phyloP scores from a whole-genome alignment of 768 basidiomycete species.

The Pholiota microspora region DNA sequence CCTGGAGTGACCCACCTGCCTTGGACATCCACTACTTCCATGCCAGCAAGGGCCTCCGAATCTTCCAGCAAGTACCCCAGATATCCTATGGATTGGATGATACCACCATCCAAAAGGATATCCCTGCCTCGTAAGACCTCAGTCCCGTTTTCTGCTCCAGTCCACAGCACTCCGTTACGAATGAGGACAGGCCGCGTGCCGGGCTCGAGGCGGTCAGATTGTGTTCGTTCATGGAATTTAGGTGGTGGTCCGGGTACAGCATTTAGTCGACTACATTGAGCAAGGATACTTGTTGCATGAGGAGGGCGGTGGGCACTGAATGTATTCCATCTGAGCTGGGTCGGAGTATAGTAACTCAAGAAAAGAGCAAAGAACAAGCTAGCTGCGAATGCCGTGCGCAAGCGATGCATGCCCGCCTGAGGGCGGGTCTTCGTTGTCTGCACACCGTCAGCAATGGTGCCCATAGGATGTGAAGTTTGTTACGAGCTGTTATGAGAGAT shows the following conservation, averaged over 20 bases:
- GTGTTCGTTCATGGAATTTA: conserved; percentile 45
- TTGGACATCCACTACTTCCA: conserved; percentile 52
- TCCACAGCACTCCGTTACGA: conserved; percentile 83
- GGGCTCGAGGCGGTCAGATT: conserved; percentile 64
- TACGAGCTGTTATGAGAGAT: not conserved
- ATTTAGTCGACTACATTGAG: conserved; percentile 42
- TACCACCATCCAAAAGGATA: conserved; percentile 66
- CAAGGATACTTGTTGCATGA: conserved; percentile 29
- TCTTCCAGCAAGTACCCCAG: conserved; percentile 34
- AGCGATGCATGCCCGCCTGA: not conserved
- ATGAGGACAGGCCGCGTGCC: conserved; percentile 67
- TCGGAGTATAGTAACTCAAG: not conserved
- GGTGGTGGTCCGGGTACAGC: conserved; percentile 40
- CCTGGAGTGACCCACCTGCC: conserved; percentile 84
- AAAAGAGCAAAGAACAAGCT: not conserved
- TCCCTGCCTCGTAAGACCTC: conserved; percentile 58
- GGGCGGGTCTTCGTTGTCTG: not conserved
- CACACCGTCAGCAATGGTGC: not conserved
- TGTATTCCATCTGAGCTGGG: not conserved
- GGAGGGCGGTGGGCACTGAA: conserved; percentile 10
- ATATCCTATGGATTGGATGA: conserved; percentile 60
- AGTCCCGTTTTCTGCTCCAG: conserved; percentile 66
- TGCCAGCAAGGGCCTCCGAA: conserved; percentile 24
- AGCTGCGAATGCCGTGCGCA: not conserved
- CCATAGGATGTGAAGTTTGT: not conserved